Evolutionary conservation across 2,329 filamentous ascomycete species (phyloP).

Genomic region (Colletotrichum higginsianum): DNA sequence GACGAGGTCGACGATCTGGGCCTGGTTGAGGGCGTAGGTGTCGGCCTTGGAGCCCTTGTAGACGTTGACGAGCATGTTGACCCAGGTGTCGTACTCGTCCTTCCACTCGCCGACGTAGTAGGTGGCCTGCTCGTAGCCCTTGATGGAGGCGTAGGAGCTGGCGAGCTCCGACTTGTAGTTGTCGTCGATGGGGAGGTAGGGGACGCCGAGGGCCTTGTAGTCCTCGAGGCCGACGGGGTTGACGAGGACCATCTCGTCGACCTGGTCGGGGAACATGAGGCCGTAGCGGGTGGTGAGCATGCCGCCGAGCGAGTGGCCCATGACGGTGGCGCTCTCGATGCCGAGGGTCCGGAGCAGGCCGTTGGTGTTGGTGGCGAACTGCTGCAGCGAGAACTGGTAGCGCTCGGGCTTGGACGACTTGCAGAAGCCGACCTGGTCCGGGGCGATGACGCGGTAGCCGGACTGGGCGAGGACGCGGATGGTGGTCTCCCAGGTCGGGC

Average conservation of each 20-base stretch:
- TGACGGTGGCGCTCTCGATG: conserved; percentile 60
- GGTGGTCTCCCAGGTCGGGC: conserved; percentile 66
- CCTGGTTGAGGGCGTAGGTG: conserved; percentile 63
- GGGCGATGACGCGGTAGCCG: conserved; percentile 67
- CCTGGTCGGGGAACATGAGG: conserved; percentile 63
- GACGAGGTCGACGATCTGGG: conserved; percentile 68
- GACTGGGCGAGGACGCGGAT: conserved; percentile 56
- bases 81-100: conserved; percentile 67
- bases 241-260: conserved; percentile 62
- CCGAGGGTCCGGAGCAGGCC: conserved; percentile 61
- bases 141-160: conserved; percentile 61
- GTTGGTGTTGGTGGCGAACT: conserved; percentile 66
- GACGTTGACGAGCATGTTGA: conserved; percentile 67
- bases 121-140: conserved; percentile 61
- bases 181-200: conserved; percentile 60
- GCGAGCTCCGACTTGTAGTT: conserved; percentile 55
- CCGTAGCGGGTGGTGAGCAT: conserved; percentile 68
- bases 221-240: conserved; percentile 70
- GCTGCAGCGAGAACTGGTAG: conserved; percentile 68
- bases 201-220: conserved; percentile 65
- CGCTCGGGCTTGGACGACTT: conserved; percentile 66
- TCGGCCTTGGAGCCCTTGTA: conserved; percentile 61
- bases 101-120: conserved; percentile 67
- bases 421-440: conserved; percentile 71
- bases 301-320: conserved; percentile 70